Base-by-base conservation (phyloP, 345 rosid species). In the Diplotaxis tenuifolia region DNA sequence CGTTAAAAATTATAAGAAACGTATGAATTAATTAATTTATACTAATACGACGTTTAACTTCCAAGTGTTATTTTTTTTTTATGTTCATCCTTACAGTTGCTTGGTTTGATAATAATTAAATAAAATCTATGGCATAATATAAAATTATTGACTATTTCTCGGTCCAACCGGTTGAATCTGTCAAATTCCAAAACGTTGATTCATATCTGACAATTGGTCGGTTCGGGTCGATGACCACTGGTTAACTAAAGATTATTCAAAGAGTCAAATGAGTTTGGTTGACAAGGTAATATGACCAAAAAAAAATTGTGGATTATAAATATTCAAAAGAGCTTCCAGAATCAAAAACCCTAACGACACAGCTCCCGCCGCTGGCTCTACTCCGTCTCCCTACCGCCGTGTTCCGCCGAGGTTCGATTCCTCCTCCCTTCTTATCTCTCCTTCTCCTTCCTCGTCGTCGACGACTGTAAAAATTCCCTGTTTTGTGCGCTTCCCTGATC, bases 281-380 rank as follows among this genome's bases (percentile, higher is more conserved):
- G 53, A 47, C 53, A 47, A 47, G 21, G 20, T 15, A 15, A 47
- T 15, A 4, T 7, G 14, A n/a, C 7, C 4, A 38, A 10, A 38
- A 45, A n/a, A 15, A 45, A 14, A 45, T 4, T n/a, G 50, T 45
- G 19, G 50, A n/a, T n/a, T n/a, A 45, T 45, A 14, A 45, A 42
- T 42, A 42, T n/a, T 38, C 47, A 11, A 38, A 36, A 38, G 9
- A 20, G n/a, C 6, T 16, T 10, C 5, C 29, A 32, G 19, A 32
- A 54, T 12, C 18, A 2, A 54, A 68, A 54, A 53, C 60, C 50
- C 21, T 8, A 54, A 68, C 52, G 34, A 34, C 27, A 52, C 31
- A 67, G 20, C 52, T 68, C 62, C 54, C 23, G 62, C 62, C 52
- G 21, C 52, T 15, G 62, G 25, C 7, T 53, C 47, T 40, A 19